These are phyloP conservation scores for Cercospora janseana DNA, from an alignment of 2,329 filamentous ascomycete genomes.

Conservation along the genomic window DNA sequence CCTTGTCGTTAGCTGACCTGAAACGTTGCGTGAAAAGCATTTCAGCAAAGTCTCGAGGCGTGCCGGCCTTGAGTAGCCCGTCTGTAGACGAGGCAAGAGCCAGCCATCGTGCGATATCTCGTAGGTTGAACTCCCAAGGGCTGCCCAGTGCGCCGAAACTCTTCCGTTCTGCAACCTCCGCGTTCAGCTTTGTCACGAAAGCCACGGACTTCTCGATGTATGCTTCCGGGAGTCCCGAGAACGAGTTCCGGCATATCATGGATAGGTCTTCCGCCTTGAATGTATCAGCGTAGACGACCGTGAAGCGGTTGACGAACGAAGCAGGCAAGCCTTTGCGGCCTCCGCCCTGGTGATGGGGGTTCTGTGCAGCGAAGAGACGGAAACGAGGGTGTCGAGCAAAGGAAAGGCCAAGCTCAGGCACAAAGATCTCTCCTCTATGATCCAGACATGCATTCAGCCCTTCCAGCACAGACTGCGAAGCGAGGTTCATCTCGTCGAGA, in stretches of 20 bases:
- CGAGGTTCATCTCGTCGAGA: constrained; percentile 97
- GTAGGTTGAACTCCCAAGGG: constrained; percentile 94
- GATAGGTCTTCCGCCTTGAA: constrained; percentile 79
- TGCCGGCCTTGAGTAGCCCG: constrained; percentile 59
- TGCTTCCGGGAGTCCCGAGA: constrained; percentile 59
- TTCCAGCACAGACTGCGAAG: constrained; percentile 93
- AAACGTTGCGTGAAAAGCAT: constrained; percentile 87
- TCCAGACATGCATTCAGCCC: constrained; percentile 95
- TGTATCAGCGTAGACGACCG: constrained; percentile 92
- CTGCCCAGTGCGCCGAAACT: constrained; percentile 60
- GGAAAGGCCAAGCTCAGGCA: constrained; percentile 90
- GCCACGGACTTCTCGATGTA: constrained; percentile 67
- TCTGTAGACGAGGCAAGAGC: constrained; percentile 64
- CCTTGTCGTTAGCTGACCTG: constrained; percentile 66
- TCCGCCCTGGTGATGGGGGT: constrained; percentile 94
- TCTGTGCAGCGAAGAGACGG: constrained; percentile 93
- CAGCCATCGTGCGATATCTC: constrained; percentile 86
- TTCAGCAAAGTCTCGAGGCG: constrained; percentile 71
- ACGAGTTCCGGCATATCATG: constrained; percentile 76
- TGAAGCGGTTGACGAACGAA: constrained; percentile 97
- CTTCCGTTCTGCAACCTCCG: constrained; percentile 60
- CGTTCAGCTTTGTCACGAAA: constrained; percentile 79
- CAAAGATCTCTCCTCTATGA: constrained; percentile 91
- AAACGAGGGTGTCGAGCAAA: constrained; percentile 89
- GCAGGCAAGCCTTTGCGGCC: constrained; percentile 90